These are phyloP conservation scores for Apiospora arundinis DNA, from an alignment of 2,329 filamentous ascomycete species.

Conservation along the genomic window DNA sequence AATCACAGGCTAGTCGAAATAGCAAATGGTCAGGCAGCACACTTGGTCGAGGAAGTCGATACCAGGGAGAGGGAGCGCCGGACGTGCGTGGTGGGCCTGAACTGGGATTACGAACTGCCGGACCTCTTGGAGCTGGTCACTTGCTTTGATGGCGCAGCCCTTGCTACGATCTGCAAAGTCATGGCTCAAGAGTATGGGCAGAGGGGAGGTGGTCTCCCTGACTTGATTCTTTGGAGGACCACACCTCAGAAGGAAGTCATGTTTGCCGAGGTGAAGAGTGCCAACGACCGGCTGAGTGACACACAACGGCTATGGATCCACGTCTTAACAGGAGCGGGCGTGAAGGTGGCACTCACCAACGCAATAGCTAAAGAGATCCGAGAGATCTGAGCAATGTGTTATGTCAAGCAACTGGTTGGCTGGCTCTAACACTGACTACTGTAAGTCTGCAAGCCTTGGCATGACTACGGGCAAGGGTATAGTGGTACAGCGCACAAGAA, in stretches of 20 bases:
- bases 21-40: conserved; percentile 77
- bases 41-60: conserved; percentile 73
- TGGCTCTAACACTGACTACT: background rate
- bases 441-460: conserved; percentile 8
- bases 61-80: conserved; percentile 69
- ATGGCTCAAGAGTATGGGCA: conserved; percentile 94
- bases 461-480: background rate
- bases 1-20: conserved; percentile 87
- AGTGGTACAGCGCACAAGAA: background rate
- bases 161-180: conserved; percentile 88
- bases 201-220: conserved; percentile 86
- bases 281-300: conserved; percentile 93
- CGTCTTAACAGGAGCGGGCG: conserved; percentile 83
- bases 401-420: conserved; percentile 7
- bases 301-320: conserved; percentile 97
- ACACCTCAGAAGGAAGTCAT: conserved; percentile 62
- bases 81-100: conserved; percentile 88
- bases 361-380: conserved; percentile 61
- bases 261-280: conserved; percentile 82
- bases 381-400: conserved; percentile 36
- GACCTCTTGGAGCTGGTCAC: conserved; percentile 80
- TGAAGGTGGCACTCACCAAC: conserved; percentile 82
- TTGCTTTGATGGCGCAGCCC: conserved; percentile 80
- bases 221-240: conserved; percentile 85
- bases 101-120: conserved; percentile 84